Evolutionary conservation across 2,329 filamentous ascomycete genomes (phyloP), one percentile per base, ranked within the genome.

Genomic region (Colletotrichum gigasporum): DNA sequence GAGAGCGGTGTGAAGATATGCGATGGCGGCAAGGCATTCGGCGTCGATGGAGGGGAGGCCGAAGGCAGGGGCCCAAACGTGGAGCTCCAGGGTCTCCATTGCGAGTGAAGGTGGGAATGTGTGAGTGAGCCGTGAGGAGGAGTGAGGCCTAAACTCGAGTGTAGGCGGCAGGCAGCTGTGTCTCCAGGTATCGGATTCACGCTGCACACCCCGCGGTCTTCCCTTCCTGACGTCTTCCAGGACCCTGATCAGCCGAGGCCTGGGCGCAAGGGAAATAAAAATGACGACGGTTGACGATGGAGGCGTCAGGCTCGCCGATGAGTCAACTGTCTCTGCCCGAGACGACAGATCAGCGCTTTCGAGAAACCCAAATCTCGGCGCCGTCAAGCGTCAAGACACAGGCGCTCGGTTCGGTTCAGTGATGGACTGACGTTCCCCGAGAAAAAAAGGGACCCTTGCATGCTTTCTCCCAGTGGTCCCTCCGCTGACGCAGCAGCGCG

Each of bases 11-110:
- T 87, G 85, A 61, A 97, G 83, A 75, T 94, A 94, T 55, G 92
- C 88, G 69, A 97, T 88, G 42, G 91, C 85, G 26, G 94, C 94
- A 65, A 97, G 87, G 74, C 94, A 98, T 81, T 97, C 92, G 45
- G 95, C 84, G 73, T 98, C 94, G 71, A 98, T 91, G 42, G 96
- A 98, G 12, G 95, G 90, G 44, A 97, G 87, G 39, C 89, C 90
- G 76, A 97, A 97, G 39, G 92, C 94, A 57, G 93, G 90, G 51
- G 94, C 94, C 91, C 94, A 97, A 73, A 97, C 86, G 79, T 97
- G 91, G 65, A 99, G 87, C 79, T 95, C 87, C 50, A 93, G 79
- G 67, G 87, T 35, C n/a, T 50, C 48, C 62, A 64, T 64, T n/a
- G 8, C 3, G n/a, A n/a, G n/a, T n/a, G n/a, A n/a, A n/a, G n/a